Conservation (phyloP, 257 asterid species). For the Primulina tabacum region DNA sequence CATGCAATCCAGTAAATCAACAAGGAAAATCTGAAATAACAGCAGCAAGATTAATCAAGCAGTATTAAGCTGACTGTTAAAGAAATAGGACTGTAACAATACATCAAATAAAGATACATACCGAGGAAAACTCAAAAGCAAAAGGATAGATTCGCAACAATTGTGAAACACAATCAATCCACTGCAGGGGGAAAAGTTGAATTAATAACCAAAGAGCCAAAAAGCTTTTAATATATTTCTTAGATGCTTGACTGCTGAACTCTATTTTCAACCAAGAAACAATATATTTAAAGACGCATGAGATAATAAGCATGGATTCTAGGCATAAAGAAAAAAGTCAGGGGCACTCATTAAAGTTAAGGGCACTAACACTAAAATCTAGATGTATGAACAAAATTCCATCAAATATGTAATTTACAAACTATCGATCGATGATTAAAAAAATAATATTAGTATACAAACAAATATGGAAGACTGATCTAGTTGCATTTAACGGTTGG, state of each 20-base stretch:
- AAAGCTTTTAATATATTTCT: background rate
- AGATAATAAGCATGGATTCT: too few species aligned
- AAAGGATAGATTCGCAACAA: conserved; percentile 85
- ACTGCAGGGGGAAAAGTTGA: conserved; percentile 44
- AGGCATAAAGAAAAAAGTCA: too few species aligned
- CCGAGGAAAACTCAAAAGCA: conserved; percentile 97
- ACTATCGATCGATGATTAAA: too few species aligned
- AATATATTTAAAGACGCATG: too few species aligned
- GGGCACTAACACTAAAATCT: too few species aligned
- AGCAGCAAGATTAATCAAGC: conserved; percentile 22
- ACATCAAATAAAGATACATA: conserved; percentile 39
- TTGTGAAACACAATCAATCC: conserved; percentile 94
- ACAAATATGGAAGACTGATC: too few species aligned
- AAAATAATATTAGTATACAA: too few species aligned
- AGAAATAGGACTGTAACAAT: conserved; percentile 20
- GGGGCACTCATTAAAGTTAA: too few species aligned
- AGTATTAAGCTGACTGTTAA: conserved; percentile 5
- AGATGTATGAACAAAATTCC: too few species aligned
- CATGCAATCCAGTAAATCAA: conserved; percentile 77
- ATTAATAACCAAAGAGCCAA: background rate
- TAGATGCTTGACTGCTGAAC: conserved; percentile 3
- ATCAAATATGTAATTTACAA: too few species aligned
- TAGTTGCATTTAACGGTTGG: too few species aligned
- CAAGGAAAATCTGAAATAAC: conserved; percentile 74
- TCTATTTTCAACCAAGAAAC: conserved; percentile 8